A percentile compares a stretch with the other conserved stretches of the same genome.
Conservation (phyloP, 768 basidiomycete genomes). For the Pholiota molesta region DNA sequence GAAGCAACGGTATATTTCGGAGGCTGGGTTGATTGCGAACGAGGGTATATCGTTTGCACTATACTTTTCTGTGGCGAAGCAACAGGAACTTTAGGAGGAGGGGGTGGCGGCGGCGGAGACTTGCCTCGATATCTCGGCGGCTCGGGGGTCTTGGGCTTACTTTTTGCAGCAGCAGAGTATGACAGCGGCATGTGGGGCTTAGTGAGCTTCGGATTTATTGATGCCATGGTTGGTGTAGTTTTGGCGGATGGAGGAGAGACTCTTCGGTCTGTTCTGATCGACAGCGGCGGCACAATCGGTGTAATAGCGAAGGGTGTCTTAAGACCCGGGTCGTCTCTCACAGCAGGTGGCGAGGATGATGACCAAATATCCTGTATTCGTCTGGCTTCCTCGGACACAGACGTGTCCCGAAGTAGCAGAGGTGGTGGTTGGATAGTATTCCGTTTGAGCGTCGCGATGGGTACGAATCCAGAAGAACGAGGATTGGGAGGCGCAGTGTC, state of each 20-base stretch:
- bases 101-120: constrained; percentile 11
- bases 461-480: constrained; percentile 77
- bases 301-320: constrained; percentile 27
- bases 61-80: constrained; percentile 23
- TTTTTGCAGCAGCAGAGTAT: constrained; percentile 27
- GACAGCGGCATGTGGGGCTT: constrained; percentile 23
- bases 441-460: constrained; percentile 57
- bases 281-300: constrained; percentile 27
- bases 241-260: constrained; percentile 37
- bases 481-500: constrained; percentile 58
- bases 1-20: constrained; percentile 17
- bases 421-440: constrained; percentile 31
- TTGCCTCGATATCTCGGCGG: constrained; percentile 5
- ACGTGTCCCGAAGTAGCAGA: constrained; percentile 22
- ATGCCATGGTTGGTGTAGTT: constrained; percentile 2
- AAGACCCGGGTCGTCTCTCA: constrained; percentile 19
- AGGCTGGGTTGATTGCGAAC: not conserved
- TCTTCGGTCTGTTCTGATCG: constrained; percentile 37
- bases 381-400: constrained; percentile 39
- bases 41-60: constrained; percentile 34
- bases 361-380: constrained; percentile 45
- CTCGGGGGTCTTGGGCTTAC: constrained; percentile 23
- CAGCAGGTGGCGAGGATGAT: constrained; percentile 17
- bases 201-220: not conserved
- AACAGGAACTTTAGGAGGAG: constrained; percentile 13